phyloP scores from a whole-genome alignment of 2,329 filamentous ascomycete genomes.

The Cladosporium halotolerans region DNA sequence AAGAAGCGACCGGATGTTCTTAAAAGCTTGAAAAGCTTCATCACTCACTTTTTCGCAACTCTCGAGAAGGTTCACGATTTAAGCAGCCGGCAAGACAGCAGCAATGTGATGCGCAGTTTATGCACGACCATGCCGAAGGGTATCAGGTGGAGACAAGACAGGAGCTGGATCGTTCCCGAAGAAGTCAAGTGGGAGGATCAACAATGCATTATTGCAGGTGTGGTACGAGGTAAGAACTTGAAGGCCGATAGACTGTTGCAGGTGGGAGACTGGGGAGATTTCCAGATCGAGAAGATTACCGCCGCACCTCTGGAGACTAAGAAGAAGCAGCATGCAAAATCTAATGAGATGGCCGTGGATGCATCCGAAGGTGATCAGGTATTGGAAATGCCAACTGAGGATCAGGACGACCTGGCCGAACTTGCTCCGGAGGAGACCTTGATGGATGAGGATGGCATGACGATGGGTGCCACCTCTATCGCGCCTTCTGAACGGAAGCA shows the following conservation, averaged over 20 bases:
- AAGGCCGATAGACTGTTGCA: conserved; percentile 89
- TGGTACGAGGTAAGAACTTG: conserved; percentile 76
- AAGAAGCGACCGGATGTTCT: conserved; percentile 74
- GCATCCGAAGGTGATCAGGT: conserved; percentile 51
- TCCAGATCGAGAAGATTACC: conserved; percentile 83
- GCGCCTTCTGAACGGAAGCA: conserved; percentile 59
- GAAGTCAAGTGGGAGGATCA: conserved; percentile 62
- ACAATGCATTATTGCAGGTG: conserved; percentile 61
- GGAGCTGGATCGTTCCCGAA: conserved; percentile 92
- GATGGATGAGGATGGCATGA: conserved; percentile 55
- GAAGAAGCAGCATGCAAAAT: conserved; percentile 46
- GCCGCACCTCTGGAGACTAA: conserved; percentile 60
- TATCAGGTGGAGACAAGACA: conserved; percentile 88
- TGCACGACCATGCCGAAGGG: conserved; percentile 92
- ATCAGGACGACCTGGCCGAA: conserved; percentile 75
- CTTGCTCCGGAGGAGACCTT: conserved; percentile 79
- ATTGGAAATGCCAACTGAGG: conserved; percentile 66
- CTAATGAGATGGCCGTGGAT: conserved; percentile 60
- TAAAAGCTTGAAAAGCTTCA: conserved; percentile 81
- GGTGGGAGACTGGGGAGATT: conserved; percentile 88
- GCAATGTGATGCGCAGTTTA: conserved; percentile 82
- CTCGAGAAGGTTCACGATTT: conserved; percentile 87
- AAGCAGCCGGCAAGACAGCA: conserved; percentile 81
- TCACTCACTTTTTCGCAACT: conserved; percentile 88
- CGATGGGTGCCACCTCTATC: conserved; percentile 46